These are phyloP conservation scores for Carex pumila DNA, from an alignment of 176 grass and related monocot genomes.

Conservation along the genomic window DNA sequence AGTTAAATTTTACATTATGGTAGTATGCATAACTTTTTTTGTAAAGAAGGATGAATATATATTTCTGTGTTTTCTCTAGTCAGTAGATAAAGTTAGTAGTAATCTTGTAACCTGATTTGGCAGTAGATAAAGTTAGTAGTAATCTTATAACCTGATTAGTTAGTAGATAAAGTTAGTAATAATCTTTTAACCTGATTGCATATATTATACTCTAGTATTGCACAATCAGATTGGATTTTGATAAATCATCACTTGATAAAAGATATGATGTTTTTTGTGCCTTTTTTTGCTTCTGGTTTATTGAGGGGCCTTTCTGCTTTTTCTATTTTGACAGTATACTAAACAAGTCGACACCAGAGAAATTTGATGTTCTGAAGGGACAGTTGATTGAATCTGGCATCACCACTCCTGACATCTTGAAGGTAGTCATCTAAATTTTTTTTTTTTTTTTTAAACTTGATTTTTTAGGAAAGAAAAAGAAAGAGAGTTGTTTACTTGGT, in stretches of 20 bases:
- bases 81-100: too few relatives aligned
- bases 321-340: conserved; percentile 50
- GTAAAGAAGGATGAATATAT: neutral
- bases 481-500: neutral
- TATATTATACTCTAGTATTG: too few relatives aligned
- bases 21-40: neutral
- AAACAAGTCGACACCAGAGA: conserved; percentile 90
- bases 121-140: too few relatives aligned
- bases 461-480: neutral
- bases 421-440: conserved; percentile 29
- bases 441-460: neutral
- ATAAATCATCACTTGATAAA: neutral
- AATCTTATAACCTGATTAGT: too few relatives aligned
- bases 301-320: neutral
- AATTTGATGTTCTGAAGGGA: conserved; percentile 81
- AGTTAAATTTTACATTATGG: neutral
- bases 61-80: neutral
- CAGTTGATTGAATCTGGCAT: conserved; percentile 81
- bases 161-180: too few relatives aligned
- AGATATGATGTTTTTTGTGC: neutral
- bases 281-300: neutral
- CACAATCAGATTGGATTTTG: neutral
- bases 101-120: too few relatives aligned
- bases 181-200: too few relatives aligned
- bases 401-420: conserved; percentile 72